A percentile compares a stretch with the other conserved stretches of the same genome.
phyloP scores from a whole-genome alignment of 352 stramenopile species.

The Phytophthora boehmeriae region DNA sequence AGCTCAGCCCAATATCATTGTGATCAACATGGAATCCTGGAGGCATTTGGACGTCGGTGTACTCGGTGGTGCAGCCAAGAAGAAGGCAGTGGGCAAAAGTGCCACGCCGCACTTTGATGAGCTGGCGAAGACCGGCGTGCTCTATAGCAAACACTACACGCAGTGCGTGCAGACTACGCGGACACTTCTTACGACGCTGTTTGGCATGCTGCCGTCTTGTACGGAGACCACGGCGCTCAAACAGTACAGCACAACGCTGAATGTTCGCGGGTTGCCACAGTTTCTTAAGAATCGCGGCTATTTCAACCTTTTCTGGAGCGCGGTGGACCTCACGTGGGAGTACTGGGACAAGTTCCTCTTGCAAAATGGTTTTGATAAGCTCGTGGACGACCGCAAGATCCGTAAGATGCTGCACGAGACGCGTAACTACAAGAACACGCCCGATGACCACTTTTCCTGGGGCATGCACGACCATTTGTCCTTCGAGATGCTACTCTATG shows the following conservation, averaged over 20 bases:
- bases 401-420: conserved; percentile 69
- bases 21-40: conserved; percentile 82
- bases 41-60: conserved; percentile 69
- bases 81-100: conserved; percentile 47
- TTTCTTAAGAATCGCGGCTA: conserved; percentile 74
- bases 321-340: conserved; percentile 65
- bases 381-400: conserved; percentile 70
- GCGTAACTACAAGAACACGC: conserved; percentile 56
- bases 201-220: conserved; percentile 72
- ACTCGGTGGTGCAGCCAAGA: conserved; percentile 57
- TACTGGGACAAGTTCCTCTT: conserved; percentile 74
- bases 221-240: conserved; percentile 72
- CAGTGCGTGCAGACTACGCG: conserved; percentile 70
- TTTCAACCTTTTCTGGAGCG: conserved; percentile 77
- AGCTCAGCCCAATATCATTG: conserved; percentile 63
- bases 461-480: conserved; percentile 77
- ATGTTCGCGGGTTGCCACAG: conserved; percentile 59
- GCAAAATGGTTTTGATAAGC: conserved; percentile 72
- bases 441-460: conserved; percentile 71
- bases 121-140: conserved; percentile 52
- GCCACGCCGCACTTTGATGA: conserved; percentile 68
- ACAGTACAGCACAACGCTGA: conserved; percentile 56
- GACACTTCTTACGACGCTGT: conserved; percentile 72
- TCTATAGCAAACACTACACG: conserved; percentile 77
- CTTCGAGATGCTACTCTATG: conserved; percentile 75